These are phyloP conservation scores for Candida cerambycidarum DNA, from an alignment of 805 yeast species.

Conservation along the genomic window DNA sequence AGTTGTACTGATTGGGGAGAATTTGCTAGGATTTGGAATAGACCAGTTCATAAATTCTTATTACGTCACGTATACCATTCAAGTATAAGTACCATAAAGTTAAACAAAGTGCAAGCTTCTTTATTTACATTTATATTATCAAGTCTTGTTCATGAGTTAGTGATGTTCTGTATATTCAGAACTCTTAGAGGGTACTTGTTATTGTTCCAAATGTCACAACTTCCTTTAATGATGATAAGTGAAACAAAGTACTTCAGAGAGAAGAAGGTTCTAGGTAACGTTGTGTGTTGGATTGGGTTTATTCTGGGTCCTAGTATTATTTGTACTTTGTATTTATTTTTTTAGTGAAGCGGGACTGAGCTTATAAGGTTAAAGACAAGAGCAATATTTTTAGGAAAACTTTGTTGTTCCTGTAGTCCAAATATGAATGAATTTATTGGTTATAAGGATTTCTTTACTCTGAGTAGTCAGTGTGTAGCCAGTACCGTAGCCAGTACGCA, in stretches of 20 bases:
- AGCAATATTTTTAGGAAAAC: no score
- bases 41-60: constrained; percentile 87
- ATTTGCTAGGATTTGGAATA: constrained; percentile 91
- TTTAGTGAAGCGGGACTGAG: constrained; percentile 36
- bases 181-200: constrained; percentile 79
- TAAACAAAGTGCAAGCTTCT: constrained; percentile 69
- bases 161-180: constrained; percentile 85
- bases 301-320: constrained; percentile 86
- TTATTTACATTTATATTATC: constrained; percentile 76
- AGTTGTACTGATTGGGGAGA: constrained; percentile 91
- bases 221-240: constrained; percentile 72
- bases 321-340: constrained; percentile 79
- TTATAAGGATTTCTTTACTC: no score
- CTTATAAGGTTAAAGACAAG: no score
- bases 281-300: constrained; percentile 89
- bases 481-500: no score
- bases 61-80: constrained; percentile 93
- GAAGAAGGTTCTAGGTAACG: constrained; percentile 66
- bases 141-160: constrained; percentile 82
- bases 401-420: no score
- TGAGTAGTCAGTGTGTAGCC: no score
- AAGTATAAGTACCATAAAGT: constrained; percentile 70
- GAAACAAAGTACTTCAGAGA: constrained; percentile 57
- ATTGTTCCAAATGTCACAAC: constrained; percentile 79
- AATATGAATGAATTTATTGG: no score